Base-by-base conservation (phyloP, 1,284 basidiomycete species). In the Xerocomus subilludens region DNA sequence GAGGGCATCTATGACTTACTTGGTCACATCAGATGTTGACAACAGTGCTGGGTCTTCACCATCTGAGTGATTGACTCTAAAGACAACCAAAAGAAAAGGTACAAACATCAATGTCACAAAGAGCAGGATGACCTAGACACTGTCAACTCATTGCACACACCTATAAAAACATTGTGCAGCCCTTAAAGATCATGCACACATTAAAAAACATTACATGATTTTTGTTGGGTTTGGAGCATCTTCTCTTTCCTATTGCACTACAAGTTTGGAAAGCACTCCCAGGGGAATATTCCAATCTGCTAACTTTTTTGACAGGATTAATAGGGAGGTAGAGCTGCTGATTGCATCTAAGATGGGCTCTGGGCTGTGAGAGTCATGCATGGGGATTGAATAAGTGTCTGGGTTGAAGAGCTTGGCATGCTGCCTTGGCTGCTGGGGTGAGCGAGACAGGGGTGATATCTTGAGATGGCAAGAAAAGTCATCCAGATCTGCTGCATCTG, bases 81-180 rank as follows among this genome's bases (percentile, higher is more conserved):
- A 86, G 27, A 91, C 87, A n/a, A 98, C 94, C n/a, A 98, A 91
- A 8, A 98, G 88, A 60, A 98, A 87, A 0, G 98, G 98, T 5
- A 99, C 93, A 71, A 94, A 88, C 74, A 95, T 92, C 4, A 96
- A 98, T 0, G 98, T 99, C 35, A 98, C 97, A 80, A 99, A 99
- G 6, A 99, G 89, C 6, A 98, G 97, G 68, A 99, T 97, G 32
- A 97, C 97, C 94, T 96, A 79, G n/a, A 75, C 51, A 32, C 5
- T 51, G 69, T 82, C 53, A 79, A 59, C n/a, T 56, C 13, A 35
- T 13, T 21, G 2, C 42, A n/a, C 25, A 74, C 69, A 94, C 95
- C 90, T 99, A n/a, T n/a, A n/a, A n/a, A n/a, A n/a, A n/a, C n/a
- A n/a, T n/a, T n/a, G n/a, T n/a, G n/a, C n/a, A n/a, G n/a, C n/a